A percentile compares a stretch with the other conserved stretches of the same genome.
These are phyloP conservation scores for Carex cristatella DNA, from an alignment of 176 grass and related monocot species.

Conservation along the genomic window DNA sequence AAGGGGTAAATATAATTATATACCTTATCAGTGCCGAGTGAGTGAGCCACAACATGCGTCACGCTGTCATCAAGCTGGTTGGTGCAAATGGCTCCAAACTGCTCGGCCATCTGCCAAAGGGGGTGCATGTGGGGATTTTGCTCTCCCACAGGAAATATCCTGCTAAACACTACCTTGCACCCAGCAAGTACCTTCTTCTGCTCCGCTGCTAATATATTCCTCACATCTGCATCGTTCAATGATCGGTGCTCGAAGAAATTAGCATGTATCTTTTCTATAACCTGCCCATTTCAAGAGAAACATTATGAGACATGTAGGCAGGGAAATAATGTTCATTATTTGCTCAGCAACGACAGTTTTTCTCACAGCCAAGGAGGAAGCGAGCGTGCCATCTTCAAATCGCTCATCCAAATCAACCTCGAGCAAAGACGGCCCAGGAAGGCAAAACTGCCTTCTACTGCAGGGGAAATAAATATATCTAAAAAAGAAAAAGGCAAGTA, in stretches of 20 bases:
- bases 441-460: slow-evolving; percentile 91
- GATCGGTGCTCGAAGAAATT: slow-evolving; percentile 71
- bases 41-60: slow-evolving; percentile 96
- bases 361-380: slow-evolving; percentile 81
- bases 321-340: not conserved
- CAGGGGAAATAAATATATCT: slow-evolving; percentile 99
- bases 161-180: slow-evolving; percentile 85
- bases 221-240: slow-evolving; percentile 82
- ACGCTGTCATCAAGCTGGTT: slow-evolving; percentile 74
- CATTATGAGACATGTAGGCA: not conserved
- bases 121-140: slow-evolving; percentile 75
- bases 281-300: slow-evolving; percentile 41
- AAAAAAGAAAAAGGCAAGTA: slow-evolving; percentile 19
- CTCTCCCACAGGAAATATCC: slow-evolving; percentile 81
- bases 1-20: not conserved
- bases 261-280: slow-evolving; percentile 71
- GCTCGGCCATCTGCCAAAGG: slow-evolving; percentile 88
- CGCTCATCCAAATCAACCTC: slow-evolving; percentile 92
- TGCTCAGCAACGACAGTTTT: not conserved
- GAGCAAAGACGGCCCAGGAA: slow-evolving; percentile 82
- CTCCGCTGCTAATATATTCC: slow-evolving; percentile 81
- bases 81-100: slow-evolving; percentile 83
- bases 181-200: slow-evolving; percentile 78
- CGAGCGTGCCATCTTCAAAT: slow-evolving; percentile 79
- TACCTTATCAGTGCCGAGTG: slow-evolving; percentile 89